Evolutionary conservation across 2,329 filamentous ascomycete species (phyloP).

Genomic region (Amauroascus verrucosus): DNA sequence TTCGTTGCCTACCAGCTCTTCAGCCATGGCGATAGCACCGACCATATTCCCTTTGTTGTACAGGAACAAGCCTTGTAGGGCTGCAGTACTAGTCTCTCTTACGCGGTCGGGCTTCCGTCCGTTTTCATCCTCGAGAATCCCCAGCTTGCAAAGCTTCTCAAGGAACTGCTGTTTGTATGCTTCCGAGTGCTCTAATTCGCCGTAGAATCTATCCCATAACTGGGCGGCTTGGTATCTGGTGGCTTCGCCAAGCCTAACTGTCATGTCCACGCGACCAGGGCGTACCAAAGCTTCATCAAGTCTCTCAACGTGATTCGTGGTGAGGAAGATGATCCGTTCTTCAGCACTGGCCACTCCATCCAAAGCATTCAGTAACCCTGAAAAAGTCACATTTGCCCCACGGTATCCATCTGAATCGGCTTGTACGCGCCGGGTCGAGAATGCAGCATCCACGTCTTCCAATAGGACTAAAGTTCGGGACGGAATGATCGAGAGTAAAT

Average conservation of each 20-base stretch:
- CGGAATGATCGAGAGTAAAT: constrained; percentile 75
- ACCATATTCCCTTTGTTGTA: constrained; percentile 89
- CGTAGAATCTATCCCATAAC: constrained; percentile 95
- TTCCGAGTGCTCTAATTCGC: constrained; percentile 60
- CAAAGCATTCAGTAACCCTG: constrained; percentile 71
- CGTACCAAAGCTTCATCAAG: constrained; percentile 82
- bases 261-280: constrained; percentile 89
- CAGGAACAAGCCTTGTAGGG: constrained; percentile 85
- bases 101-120: constrained; percentile 39
- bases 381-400: constrained; percentile 87
- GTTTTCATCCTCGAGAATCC: constrained; percentile 53
- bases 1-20: constrained; percentile 30
- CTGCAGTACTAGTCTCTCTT: constrained; percentile 68
- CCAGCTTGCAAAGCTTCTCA: constrained; percentile 55
- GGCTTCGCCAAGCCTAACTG: constrained; percentile 77
- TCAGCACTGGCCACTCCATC: constrained; percentile 93
- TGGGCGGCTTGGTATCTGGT: constrained; percentile 71
- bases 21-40: constrained; percentile 72
- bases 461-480: constrained; percentile 70
- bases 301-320: constrained; percentile 85
- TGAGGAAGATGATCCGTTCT: constrained; percentile 86
- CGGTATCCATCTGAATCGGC: constrained; percentile 72
- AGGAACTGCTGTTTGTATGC: constrained; percentile 60
- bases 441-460: constrained; percentile 87
- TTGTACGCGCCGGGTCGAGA: constrained; percentile 62